Conservation (phyloP, 2,329 filamentous ascomycete genomes). For the Camptophora hylomeconis region DNA sequence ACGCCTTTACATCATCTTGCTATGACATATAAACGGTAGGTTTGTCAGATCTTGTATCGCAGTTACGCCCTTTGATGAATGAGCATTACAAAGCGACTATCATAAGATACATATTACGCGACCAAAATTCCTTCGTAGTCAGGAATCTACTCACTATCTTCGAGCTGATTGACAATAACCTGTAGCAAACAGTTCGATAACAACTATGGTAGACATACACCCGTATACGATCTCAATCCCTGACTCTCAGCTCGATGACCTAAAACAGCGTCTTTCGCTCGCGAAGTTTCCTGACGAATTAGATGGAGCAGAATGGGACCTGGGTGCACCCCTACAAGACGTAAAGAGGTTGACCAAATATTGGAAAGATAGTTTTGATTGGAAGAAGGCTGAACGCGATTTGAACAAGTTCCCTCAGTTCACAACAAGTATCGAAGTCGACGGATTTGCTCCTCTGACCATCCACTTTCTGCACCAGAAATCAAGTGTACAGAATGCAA, state of each 20-base stretch:
- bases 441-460: constrained; percentile 25
- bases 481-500: constrained; percentile 13
- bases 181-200: too few species aligned
- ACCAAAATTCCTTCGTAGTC: too few species aligned
- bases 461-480: constrained; percentile 28
- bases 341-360: constrained; percentile 23
- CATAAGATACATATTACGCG: too few species aligned
- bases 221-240: constrained; percentile 23
- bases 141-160: too few species aligned
- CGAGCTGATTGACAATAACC: too few species aligned
- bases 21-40: too few species aligned
- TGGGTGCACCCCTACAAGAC: constrained; percentile 25
- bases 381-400: constrained; percentile 23
- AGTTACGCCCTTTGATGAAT: too few species aligned
- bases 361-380: constrained; percentile 26
- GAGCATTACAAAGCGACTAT: constrained; percentile 26
- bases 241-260: constrained; percentile 21
- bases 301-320: constrained; percentile 26
- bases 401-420: constrained; percentile 26
- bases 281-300: constrained; percentile 29
- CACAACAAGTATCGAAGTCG: constrained; percentile 23
- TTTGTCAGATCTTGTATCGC: too few species aligned
- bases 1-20: too few species aligned
- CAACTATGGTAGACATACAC: constrained; percentile 11
- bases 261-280: constrained; percentile 24